Evolutionary conservation across 2,329 filamentous ascomycete species (phyloP).

Genomic region (Pseudogymnoascus sp.): DNA sequence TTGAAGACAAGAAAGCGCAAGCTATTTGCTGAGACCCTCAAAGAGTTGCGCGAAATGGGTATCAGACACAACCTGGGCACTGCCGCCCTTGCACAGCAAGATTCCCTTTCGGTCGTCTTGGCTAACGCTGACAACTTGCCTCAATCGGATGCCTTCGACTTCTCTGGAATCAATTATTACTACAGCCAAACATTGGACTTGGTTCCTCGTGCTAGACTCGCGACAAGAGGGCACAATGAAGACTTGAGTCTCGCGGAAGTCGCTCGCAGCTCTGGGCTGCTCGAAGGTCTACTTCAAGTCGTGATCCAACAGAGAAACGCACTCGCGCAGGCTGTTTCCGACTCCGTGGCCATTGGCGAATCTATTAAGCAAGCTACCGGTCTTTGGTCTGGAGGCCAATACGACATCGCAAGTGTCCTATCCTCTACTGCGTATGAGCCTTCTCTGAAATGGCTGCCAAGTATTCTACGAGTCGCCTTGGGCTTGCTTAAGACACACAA

Average conservation of each 20-base stretch:
- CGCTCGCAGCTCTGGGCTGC: constrained; percentile 68
- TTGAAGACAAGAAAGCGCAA: constrained; percentile 87
- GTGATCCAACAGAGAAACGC: constrained; percentile 51
- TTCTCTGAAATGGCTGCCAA: constrained; percentile 52
- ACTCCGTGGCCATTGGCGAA: constrained; percentile 19
- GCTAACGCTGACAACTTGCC: constrained; percentile 44
- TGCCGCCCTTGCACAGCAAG: constrained; percentile 66
- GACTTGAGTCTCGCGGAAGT: constrained; percentile 80
- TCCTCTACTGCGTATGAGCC: background rate
- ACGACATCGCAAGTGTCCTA: constrained; percentile 17
- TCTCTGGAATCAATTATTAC: constrained; percentile 56
- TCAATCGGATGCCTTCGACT: constrained; percentile 14
- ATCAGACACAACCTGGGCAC: constrained; percentile 75
- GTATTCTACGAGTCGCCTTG: constrained; percentile 57
- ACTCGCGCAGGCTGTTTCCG: constrained; percentile 18
- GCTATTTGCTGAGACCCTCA: constrained; percentile 82
- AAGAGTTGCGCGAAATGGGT: constrained; percentile 80
- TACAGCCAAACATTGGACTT: constrained; percentile 76
- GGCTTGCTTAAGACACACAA: constrained; percentile 61
- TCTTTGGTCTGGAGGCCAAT: constrained; percentile 36
- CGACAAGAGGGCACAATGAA: constrained; percentile 68
- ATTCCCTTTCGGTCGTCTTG: constrained; percentile 63
- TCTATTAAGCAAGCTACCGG: constrained; percentile 24
- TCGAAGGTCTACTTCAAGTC: constrained; percentile 79
- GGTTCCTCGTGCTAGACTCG: constrained; percentile 59